phyloP scores from a whole-genome alignment of 495 filamentous ascomycete genomes.

The Talaromyces adpressus region DNA sequence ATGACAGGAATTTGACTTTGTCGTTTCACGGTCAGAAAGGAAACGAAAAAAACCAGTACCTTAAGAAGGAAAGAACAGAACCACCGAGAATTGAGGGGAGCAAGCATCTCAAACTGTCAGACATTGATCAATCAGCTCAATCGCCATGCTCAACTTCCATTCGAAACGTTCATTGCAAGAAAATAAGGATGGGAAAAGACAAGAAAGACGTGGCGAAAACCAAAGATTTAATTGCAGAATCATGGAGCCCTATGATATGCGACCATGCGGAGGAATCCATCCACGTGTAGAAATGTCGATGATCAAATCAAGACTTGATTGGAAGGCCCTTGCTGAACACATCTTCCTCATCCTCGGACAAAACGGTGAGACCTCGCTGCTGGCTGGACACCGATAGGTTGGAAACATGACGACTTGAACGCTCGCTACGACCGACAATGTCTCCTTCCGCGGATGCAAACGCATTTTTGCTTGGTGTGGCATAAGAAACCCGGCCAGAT shows the following conservation, averaged over 20 bases:
- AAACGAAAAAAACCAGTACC: neutral
- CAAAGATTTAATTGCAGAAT: neutral
- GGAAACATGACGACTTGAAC: neutral
- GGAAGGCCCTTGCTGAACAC: neutral
- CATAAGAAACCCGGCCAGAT: neutral
- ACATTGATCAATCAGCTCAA: neutral
- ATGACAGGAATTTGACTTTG: neutral
- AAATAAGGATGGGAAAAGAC: neutral
- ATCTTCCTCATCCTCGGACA: conserved; percentile 7
- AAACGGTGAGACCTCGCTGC: neutral
- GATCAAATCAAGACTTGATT: neutral
- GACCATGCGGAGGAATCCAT: neutral
- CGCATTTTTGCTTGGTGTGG: neutral
- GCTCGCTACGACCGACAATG: neutral
- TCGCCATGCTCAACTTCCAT: neutral
- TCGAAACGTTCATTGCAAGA: neutral
- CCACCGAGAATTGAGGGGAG: neutral
- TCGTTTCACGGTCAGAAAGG: neutral
- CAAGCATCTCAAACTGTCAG: neutral
- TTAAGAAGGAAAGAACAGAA: neutral
- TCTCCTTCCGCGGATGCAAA: neutral
- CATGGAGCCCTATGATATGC: neutral
- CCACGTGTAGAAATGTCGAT: neutral
- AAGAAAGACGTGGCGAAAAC: neutral
- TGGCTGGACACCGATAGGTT: neutral